Evolutionary conservation across 768 basidiomycete genomes (phyloP).

Genomic region (Cystobasidium tubakii): DNA sequence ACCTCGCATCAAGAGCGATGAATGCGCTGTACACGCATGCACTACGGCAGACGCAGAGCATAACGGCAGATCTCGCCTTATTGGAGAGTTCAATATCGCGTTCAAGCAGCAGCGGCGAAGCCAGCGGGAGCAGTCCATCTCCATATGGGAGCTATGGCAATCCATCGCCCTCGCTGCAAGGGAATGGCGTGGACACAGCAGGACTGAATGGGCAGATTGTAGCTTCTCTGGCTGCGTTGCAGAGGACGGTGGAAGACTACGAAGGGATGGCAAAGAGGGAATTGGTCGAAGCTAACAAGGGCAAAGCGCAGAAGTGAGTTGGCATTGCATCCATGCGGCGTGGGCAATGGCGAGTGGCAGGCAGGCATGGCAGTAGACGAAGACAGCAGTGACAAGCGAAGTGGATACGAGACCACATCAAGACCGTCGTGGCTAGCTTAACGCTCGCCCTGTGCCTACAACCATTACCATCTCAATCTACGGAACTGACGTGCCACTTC

Average conservation of each 20-base stretch:
- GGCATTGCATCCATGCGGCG: neutral
- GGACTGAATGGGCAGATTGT: conserved; percentile 80
- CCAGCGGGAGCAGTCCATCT: neutral
- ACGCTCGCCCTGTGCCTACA: too few relatives aligned
- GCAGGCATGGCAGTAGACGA: neutral
- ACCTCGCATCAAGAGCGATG: neutral
- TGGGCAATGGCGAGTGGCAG: neutral
- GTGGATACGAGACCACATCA: neutral
- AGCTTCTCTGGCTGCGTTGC: conserved; percentile 90
- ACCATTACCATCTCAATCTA: neutral
- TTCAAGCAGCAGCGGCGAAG: neutral
- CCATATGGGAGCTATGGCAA: neutral
- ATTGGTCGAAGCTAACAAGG: conserved; percentile 90
- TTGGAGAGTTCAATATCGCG: conserved; percentile 24
- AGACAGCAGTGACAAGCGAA: neutral
- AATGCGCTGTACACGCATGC: conserved; percentile 38
- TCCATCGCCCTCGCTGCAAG: conserved; percentile 16
- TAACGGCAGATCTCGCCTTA: conserved; percentile 27
- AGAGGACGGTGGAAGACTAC: conserved; percentile 91
- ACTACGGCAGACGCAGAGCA: conserved; percentile 35
- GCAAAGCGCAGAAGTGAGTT: conserved; percentile 83
- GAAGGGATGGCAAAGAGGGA: conserved; percentile 94
- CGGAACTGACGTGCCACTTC: neutral
- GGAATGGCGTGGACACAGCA: conserved; percentile 44
- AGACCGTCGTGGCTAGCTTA: neutral